Evolutionary conservation across 192 early-diverging fungal genomes (phyloP).

Genomic region (Coemansia sp.): DNA sequence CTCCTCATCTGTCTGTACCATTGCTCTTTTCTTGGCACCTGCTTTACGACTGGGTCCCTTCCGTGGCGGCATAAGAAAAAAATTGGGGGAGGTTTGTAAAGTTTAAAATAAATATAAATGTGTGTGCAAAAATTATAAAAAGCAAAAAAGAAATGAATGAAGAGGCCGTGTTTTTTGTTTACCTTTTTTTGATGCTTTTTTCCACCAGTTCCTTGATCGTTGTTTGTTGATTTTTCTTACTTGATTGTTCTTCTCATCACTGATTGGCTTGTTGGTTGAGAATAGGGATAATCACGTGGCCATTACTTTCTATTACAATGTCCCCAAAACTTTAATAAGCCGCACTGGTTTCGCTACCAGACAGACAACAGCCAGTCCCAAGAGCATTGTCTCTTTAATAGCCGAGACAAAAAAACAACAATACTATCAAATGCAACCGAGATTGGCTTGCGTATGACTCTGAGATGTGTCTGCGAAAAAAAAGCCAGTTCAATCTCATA

Average conservation of each 20-base stretch:
- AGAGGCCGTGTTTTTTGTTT: background rate
- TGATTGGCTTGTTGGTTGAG: background rate
- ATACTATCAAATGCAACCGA: too few species aligned
- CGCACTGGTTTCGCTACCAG: too few species aligned
- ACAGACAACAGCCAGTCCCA: too few species aligned
- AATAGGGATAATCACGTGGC: too few species aligned
- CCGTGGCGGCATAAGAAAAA: slow-evolving; percentile 15
- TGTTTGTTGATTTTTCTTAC: background rate
- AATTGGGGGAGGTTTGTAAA: background rate
- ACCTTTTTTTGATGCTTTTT: background rate
- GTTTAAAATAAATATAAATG: background rate
- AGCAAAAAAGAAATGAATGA: background rate
- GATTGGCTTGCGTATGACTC: too few species aligned
- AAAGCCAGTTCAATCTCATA: too few species aligned
- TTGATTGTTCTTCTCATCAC: background rate
- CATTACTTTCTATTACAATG: too few species aligned
- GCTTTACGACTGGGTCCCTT: slow-evolving; percentile 15
- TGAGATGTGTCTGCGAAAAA: too few species aligned
- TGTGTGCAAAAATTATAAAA: background rate
- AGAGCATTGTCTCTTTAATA: too few species aligned
- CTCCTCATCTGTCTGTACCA: background rate
- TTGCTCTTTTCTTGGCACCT: background rate
- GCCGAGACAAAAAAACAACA: too few species aligned
- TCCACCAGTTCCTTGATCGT: background rate
- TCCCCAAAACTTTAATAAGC: too few species aligned